Base-by-base conservation (phyloP, 495 filamentous ascomycete species). In the Xylaria nigripes region DNA sequence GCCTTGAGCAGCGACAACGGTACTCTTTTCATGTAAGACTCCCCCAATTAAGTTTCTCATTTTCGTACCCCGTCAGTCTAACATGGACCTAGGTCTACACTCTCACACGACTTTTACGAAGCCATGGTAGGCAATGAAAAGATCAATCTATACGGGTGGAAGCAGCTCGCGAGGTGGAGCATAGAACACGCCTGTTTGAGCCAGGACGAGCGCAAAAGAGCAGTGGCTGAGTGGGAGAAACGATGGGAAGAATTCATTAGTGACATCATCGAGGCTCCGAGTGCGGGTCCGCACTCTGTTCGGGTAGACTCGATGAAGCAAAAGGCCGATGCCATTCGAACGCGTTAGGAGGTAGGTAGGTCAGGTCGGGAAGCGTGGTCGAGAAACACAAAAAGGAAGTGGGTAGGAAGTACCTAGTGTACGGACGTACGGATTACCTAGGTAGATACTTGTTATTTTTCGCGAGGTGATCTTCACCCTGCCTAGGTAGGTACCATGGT, bases 101-200 rank as follows among this genome's bases (percentile, higher is more conserved):
- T 81, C 21, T 78, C 76, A 2, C 78, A 81, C 52, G 78, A 81
- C 47, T 79, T 81, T 56, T 80, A 80, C 51, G 77, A 81, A 60
- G 63, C 73, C 36, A 72, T 80, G 72, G 72, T 74, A 19, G 77
- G 77, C 42, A 75, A 78, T 45, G 48, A 61, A 29, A 67, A 76
- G 50, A 77, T 80, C 75, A 76, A 70, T 27, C 62, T 81, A 2
- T 66, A 69, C 40, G 77, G 77, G 16, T 75, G 76, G 67, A 74
- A 73, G 48, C 74, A 78, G 66, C 72, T 81, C n/a, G 69, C 69
- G 15, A 64, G 70, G 61, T 80, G 77, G 77, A 80, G 77, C 53
- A 67, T 81, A 30, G 69, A 78, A 47, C 75, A 81, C 56, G 68
- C 77, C 5, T 79, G 75, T 60, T 60, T 80, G 63, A 64, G 64